phyloP scores from a whole-genome alignment of 257 asterid genomes.

The Jasminum sambac region DNA sequence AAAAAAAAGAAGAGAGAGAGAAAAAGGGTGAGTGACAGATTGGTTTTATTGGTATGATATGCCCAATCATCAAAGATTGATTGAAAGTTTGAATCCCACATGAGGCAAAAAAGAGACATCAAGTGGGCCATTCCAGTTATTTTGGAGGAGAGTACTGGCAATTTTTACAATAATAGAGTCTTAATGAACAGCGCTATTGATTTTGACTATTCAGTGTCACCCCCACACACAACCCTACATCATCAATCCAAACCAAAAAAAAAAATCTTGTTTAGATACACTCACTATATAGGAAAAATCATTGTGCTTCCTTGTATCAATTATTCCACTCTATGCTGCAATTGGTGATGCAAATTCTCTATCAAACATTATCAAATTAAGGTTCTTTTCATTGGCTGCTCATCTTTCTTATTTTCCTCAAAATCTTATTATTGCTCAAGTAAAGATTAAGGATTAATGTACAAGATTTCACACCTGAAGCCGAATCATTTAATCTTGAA shows the following conservation, averaged over 20 bases:
- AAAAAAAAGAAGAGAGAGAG: constrained; percentile 14
- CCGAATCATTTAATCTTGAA: neutral
- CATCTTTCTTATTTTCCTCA: no score
- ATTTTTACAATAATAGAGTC: constrained; percentile 39
- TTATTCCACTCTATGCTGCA: neutral
- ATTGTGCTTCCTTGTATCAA: neutral
- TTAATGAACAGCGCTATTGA: constrained; percentile 37
- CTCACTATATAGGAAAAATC: neutral
- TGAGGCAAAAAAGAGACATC: constrained; percentile 29
- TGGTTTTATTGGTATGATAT: constrained; percentile 6
- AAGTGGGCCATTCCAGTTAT: constrained; percentile 37
- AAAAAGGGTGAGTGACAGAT: neutral
- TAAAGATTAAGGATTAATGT: neutral
- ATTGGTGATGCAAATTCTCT: neutral
- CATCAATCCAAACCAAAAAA: constrained; percentile 17
- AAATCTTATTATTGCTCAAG: no score
- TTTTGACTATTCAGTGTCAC: constrained; percentile 42
- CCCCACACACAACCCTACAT: constrained; percentile 22
- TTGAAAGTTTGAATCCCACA: constrained; percentile 39
- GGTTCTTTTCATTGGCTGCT: neutral
- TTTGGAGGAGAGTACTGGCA: constrained; percentile 18
- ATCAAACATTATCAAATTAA: neutral
- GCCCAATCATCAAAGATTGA: constrained; percentile 43
- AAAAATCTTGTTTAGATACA: constrained; percentile 10
- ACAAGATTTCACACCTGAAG: neutral